Conservation (phyloP, 1,139 yeast genomes). For the Spencermartinsiella ligniputridi region DNA sequence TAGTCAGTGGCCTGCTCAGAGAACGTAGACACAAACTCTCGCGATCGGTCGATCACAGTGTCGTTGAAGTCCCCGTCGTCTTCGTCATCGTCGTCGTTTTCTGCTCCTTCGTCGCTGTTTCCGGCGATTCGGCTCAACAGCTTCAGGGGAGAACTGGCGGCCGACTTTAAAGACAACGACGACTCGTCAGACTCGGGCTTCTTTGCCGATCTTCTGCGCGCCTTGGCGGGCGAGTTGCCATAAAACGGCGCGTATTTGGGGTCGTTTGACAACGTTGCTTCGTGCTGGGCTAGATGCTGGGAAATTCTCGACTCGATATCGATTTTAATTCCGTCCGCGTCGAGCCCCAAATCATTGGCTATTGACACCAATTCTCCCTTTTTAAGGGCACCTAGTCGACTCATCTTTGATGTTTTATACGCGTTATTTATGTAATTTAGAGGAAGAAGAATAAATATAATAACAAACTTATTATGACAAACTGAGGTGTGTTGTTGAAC, state of each 20-base stretch:
- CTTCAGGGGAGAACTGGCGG: no score
- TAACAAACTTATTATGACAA: no score
- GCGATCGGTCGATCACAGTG: constrained; percentile 4
- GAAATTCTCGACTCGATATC: constrained; percentile 29
- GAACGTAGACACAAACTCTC: neutral
- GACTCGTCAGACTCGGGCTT: constrained; percentile 5
- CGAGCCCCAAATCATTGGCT: constrained; percentile 34
- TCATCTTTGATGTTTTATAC: neutral
- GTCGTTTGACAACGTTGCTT: constrained; percentile 14
- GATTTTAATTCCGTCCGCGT: constrained; percentile 24
- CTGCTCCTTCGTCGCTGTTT: constrained; percentile 14
- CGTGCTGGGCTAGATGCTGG: constrained; percentile 19
- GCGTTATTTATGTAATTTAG: no score
- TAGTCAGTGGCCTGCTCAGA: constrained; percentile 2
- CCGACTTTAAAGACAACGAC: no score
- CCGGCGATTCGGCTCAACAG: constrained; percentile 14
- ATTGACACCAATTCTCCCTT: constrained; percentile 36
- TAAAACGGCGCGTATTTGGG: constrained; percentile 20
- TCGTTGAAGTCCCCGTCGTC: constrained; percentile 17
- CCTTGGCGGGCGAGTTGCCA: constrained; percentile 25
- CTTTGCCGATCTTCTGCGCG: constrained; percentile 6
- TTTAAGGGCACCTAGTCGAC: constrained; percentile 21
- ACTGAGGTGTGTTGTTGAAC: no score
- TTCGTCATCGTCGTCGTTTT: constrained; percentile 9
- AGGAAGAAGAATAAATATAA: no score